Evolutionary conservation across 345 rosid species (phyloP).

Genomic region (Acer yangbiense): DNA sequence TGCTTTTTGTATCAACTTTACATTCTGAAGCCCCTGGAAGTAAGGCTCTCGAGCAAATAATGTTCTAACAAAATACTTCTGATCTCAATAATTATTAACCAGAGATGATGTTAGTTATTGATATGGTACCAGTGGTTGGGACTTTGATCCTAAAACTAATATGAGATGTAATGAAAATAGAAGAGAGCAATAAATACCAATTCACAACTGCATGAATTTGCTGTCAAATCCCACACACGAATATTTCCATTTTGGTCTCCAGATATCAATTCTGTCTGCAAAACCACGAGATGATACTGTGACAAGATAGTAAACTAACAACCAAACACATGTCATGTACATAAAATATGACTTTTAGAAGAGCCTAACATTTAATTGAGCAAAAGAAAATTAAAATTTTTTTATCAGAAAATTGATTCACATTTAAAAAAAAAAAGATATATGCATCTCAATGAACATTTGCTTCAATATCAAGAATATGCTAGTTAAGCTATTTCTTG

Average conservation of each 20-base stretch:
- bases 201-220: slow-evolving; percentile 95
- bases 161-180: neutral
- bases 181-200: slow-evolving; percentile 50
- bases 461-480: neutral
- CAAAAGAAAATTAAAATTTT: neutral
- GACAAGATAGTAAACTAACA: slow-evolving; percentile 11
- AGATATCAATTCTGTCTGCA: slow-evolving; percentile 90
- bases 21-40: neutral
- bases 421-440: neutral
- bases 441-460: neutral
- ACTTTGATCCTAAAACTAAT: neutral
- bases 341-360: too few relatives aligned
- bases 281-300: slow-evolving; percentile 5
- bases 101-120: neutral
- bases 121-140: neutral
- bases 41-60: too few relatives aligned
- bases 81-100: neutral
- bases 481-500: neutral
- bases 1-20: neutral
- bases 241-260: slow-evolving; percentile 98
- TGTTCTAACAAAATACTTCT: neutral
- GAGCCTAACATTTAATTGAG: too few relatives aligned
- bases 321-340: neutral
- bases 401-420: neutral
- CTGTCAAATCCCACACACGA: slow-evolving; percentile 97